phyloP scores from a whole-genome alignment of 345 rosid species.

The Camelina neglecta region DNA sequence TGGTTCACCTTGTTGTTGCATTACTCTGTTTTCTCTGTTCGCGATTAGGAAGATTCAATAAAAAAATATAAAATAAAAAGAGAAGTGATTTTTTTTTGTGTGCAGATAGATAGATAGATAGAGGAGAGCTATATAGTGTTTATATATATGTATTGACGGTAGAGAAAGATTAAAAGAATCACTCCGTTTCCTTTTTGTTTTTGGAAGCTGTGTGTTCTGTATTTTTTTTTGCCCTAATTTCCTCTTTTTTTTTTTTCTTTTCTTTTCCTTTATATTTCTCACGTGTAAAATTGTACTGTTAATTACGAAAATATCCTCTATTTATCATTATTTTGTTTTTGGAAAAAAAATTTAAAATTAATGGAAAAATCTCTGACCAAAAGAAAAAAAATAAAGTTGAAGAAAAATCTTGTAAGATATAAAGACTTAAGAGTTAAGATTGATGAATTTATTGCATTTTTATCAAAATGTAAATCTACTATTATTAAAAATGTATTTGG shows the following conservation, averaged over 20 bases:
- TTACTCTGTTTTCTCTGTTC: slow-evolving; percentile 17
- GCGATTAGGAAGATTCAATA: slow-evolving; percentile 33
- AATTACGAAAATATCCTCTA: neutral
- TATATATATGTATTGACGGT: neutral
- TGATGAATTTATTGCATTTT: neutral
- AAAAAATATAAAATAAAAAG: neutral
- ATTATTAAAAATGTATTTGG: neutral
- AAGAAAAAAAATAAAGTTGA: neutral
- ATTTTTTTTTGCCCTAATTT: neutral
- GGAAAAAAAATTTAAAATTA: neutral
- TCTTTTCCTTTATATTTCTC: neutral
- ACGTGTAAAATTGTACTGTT: neutral
- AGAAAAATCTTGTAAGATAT: neutral
- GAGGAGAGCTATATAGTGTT: neutral
- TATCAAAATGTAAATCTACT: too few species aligned
- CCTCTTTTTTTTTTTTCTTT: neutral
- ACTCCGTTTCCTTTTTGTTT: neutral
- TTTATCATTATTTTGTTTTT: neutral
- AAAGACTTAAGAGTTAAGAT: too few species aligned
- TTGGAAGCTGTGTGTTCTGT: neutral
- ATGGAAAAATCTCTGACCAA: neutral
- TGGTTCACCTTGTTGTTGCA: slow-evolving; percentile 44
- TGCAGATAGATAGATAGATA: neutral
- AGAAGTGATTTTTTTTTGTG: neutral
- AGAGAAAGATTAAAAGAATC: neutral